These are phyloP conservation scores for Dryas alaskensis DNA, from an alignment of 306 rosid species.

Conservation along the genomic window DNA sequence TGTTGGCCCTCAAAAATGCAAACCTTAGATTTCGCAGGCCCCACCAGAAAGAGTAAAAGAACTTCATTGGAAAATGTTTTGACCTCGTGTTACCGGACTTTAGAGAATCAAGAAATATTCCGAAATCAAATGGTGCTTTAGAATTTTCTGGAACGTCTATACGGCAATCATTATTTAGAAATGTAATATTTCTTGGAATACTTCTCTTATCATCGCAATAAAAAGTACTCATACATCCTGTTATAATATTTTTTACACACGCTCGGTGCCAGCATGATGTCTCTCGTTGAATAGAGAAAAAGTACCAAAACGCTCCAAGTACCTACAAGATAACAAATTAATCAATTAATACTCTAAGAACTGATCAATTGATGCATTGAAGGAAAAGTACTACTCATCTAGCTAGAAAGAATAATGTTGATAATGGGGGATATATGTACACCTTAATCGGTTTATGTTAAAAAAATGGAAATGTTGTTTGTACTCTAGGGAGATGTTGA, in stretches of 20 bases:
- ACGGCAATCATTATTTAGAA: background rate
- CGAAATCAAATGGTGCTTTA: slow-evolving; percentile 2
- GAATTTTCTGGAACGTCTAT: background rate
- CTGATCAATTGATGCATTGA: no score
- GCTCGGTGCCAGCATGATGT: slow-evolving; percentile 19
- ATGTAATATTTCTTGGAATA: no score
- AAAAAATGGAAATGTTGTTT: no score
- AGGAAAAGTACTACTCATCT: no score
- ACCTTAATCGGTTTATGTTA: no score
- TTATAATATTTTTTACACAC: background rate
- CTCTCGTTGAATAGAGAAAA: slow-evolving; percentile 25
- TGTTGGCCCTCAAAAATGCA: background rate
- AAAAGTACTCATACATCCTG: no score
- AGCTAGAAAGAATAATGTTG: no score
- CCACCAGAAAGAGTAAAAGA: slow-evolving; percentile 42
- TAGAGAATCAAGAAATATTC: slow-evolving; percentile 17
- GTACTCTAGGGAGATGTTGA: no score
- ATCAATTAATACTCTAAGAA: background rate
- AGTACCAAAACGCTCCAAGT: slow-evolving; percentile 35
- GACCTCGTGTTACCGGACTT: background rate
- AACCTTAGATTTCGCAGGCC: slow-evolving; percentile 35
- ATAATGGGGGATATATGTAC: no score
- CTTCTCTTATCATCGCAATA: no score
- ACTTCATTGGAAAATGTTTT: slow-evolving; percentile 23
- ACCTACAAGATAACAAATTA: background rate